Evolutionary conservation across 2,329 filamentous ascomycete species (phyloP).

Genomic region (Paradendryphiella salina): DNA sequence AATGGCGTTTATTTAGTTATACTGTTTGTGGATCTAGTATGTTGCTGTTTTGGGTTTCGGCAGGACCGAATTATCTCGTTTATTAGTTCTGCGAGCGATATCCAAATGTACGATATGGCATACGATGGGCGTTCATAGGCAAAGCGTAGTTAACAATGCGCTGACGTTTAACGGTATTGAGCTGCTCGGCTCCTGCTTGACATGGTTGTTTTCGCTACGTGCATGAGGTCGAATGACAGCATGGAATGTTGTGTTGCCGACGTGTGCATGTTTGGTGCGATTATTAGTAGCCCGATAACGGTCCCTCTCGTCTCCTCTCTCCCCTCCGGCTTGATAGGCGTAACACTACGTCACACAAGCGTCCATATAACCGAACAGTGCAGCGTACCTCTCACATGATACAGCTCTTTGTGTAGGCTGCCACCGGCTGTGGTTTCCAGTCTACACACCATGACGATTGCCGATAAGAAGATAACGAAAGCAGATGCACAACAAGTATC

Average conservation of each 20-base stretch:
- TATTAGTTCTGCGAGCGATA: conserved; percentile 9
- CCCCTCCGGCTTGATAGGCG: neutral
- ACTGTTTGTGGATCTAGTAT: neutral
- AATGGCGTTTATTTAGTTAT: neutral
- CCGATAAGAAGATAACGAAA: neutral
- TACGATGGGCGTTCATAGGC: neutral
- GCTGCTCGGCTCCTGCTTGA: neutral
- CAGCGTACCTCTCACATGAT: neutral
- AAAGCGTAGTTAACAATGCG: neutral
- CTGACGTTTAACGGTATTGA: neutral
- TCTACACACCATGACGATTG: neutral
- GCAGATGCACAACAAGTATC: neutral
- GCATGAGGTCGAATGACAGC: neutral
- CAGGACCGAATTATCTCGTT: conserved; percentile 23
- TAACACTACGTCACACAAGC: neutral
- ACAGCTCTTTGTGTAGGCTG: neutral
- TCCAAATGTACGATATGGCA: conserved; percentile 20
- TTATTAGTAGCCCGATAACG: neutral
- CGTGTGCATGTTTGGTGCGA: neutral
- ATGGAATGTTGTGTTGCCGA: neutral
- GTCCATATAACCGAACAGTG: neutral
- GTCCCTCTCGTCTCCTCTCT: neutral
- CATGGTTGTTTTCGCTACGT: neutral
- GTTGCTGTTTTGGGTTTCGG: conserved; percentile 16
- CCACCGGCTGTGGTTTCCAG: neutral